Evolutionary conservation across 148 eudicot genomes (phyloP).

Genomic region (Nepenthes gracilis): DNA sequence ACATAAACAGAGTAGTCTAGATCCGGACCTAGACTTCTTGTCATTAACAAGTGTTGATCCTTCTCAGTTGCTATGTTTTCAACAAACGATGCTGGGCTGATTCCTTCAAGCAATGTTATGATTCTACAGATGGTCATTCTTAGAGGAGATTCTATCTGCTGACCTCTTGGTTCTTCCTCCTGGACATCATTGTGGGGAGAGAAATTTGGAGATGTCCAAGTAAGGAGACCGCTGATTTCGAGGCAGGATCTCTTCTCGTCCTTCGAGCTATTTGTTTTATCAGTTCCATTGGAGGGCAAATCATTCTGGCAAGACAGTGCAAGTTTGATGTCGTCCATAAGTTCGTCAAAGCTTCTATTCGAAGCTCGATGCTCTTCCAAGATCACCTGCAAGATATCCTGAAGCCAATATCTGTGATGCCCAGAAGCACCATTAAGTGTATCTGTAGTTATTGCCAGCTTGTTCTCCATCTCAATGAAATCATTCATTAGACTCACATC

Average conservation of each 20-base stretch:
- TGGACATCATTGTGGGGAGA: slow-evolving; percentile 1
- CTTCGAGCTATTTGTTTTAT: slow-evolving; percentile 4
- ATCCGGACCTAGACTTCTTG: neutral
- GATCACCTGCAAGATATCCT: slow-evolving; percentile 36
- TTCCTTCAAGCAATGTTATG: slow-evolving; percentile 11
- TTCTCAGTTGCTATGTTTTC: neutral
- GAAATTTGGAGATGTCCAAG: slow-evolving; percentile 44
- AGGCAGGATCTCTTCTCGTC: slow-evolving; percentile 11
- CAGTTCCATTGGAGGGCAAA: slow-evolving; percentile 1
- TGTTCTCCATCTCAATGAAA: slow-evolving; percentile 12
- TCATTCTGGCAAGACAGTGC: slow-evolving; percentile 15
- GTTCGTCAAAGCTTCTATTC: slow-evolving; percentile 41
- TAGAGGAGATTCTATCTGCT: neutral
- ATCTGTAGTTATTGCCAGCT: neutral
- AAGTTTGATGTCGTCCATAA: slow-evolving; percentile 48
- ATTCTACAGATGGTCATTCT: neutral
- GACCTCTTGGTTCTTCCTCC: slow-evolving; percentile 7
- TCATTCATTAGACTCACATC: slow-evolving; percentile 44
- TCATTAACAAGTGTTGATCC: neutral
- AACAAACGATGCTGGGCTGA: neutral
- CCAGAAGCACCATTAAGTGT: neutral
- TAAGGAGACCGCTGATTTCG: slow-evolving; percentile 40
- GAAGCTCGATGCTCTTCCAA: slow-evolving; percentile 51
- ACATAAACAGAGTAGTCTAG: slow-evolving; percentile 9
- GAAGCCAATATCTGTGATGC: slow-evolving; percentile 38